Base-by-base conservation (phyloP, 805 yeast genomes). In the Kodamaea kaohsiungensis region DNA sequence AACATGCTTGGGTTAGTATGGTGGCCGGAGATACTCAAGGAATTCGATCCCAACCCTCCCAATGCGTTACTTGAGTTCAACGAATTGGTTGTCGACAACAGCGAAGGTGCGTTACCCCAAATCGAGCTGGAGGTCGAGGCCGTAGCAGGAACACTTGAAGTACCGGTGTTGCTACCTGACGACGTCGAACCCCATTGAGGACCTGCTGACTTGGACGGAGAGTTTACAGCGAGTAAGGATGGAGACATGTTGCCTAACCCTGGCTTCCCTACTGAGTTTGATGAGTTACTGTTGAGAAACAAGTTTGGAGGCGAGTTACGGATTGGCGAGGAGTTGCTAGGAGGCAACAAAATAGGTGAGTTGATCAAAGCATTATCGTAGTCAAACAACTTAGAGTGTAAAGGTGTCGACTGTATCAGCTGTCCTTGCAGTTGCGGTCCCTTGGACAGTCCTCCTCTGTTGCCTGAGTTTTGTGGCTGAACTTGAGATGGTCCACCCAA, bases 261-360 rank as follows among this genome's bases (percentile, higher is more conserved):
- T 6, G 52, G 16, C 33, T 49, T 43, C 25, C 27, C 42, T 17
- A 38, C 19, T 7, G 19, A 4, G 45, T 43, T 51, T 17, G 43
- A 25, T 35, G 54, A 35, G 25, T 46, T 40, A 33, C 49, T 53
- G 48, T 42, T 46, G 49, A 64, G 56, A 30, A 63, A 59, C 55
- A 65, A 59, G 53, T 61, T 64, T 39, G 68, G 67, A 10, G 71
- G 69, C 12, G 69, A 65, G 51, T 50, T 56, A 39, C 58, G 63
- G 39, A 49, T 52, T 7, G 60, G 53, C 6, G 54, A 52, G 25
- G 56, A 51, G 49, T 53, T 55, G 27, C 50, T 55, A 15, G 66
- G 61, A 17, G 66, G 66, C 48, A 64, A 56, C 52, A 61, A 52
- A 46, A 58, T 56, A 25, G 70, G 70, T 12, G 67, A 61, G 52